Evolutionary conservation across 352 stramenopile species (phyloP).

Genomic region (Globisporangium uncinulatum): DNA sequence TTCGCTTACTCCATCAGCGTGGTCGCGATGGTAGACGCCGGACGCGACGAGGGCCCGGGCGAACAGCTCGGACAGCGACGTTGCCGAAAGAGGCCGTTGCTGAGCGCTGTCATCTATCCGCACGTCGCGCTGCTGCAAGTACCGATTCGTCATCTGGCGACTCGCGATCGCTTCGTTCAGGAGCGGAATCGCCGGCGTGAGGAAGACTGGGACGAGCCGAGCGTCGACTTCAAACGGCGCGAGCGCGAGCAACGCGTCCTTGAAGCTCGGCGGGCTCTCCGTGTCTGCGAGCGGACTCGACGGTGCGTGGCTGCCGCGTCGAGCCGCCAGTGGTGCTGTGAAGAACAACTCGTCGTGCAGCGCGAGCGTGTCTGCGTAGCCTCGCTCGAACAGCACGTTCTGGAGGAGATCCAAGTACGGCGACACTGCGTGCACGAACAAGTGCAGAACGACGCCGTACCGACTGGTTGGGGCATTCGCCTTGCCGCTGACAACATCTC

Average conservation of each 20-base stretch:
- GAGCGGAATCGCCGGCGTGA: slow-evolving; percentile 22
- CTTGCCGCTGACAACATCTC: background rate
- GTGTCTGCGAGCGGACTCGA: slow-evolving; percentile 13
- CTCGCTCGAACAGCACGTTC: slow-evolving; percentile 39
- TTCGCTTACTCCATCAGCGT: too few relatives aligned
- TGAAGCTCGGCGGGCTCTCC: slow-evolving; percentile 29
- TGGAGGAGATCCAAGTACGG: slow-evolving; percentile 54
- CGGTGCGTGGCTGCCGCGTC: slow-evolving; percentile 5
- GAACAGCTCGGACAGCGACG: slow-evolving; percentile 9
- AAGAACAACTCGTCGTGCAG: slow-evolving; percentile 59
- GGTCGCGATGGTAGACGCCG: background rate
- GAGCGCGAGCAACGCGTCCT: slow-evolving; percentile 26
- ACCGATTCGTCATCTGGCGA: slow-evolving; percentile 61
- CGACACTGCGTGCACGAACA: slow-evolving; percentile 37
- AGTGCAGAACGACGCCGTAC: slow-evolving; percentile 36
- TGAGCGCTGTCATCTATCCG: background rate
- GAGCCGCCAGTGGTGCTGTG: slow-evolving; percentile 6
- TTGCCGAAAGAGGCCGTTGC: background rate
- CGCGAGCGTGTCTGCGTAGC: slow-evolving; percentile 30
- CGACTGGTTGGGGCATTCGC: slow-evolving; percentile 10
- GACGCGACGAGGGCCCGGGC: slow-evolving; percentile 1
- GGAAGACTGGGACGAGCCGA: slow-evolving; percentile 35
- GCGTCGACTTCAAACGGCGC: slow-evolving; percentile 39
- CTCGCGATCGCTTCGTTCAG: slow-evolving; percentile 49
- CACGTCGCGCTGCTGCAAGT: slow-evolving; percentile 28